Evolutionary conservation across 257 asterid species (phyloP).

Genomic region (Ballota nigra): DNA sequence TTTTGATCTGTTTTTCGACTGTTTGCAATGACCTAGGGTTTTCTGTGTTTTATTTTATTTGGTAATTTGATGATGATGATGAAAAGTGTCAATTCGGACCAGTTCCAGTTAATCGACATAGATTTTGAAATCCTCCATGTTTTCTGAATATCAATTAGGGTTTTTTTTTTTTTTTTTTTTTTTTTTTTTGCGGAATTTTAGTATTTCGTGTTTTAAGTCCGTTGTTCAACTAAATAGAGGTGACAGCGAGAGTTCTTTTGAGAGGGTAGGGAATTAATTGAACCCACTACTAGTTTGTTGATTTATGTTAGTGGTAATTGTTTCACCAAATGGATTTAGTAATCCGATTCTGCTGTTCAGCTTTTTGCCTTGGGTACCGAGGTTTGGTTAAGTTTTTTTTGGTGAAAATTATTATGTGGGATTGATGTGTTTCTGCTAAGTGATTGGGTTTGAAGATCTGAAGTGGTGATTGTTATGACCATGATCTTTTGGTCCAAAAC

Average conservation of each 20-base stretch:
- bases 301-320: neutral
- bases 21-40: conserved; percentile 21
- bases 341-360: neutral
- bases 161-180: too few relatives aligned
- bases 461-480: neutral
- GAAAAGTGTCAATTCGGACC: neutral
- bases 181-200: neutral
- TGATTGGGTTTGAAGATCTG: neutral
- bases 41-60: neutral
- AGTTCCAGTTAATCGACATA: neutral
- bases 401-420: neutral
- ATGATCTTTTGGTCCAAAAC: neutral
- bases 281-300: neutral
- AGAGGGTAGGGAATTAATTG: neutral
- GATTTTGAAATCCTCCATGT: neutral
- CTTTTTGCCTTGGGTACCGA: neutral
- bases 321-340: neutral
- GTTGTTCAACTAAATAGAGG: neutral
- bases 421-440: neutral
- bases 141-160: neutral
- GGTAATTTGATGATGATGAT: conserved; percentile 13
- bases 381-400: neutral
- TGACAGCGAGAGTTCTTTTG: neutral
- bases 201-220: neutral
- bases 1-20: neutral